phyloP scores from a whole-genome alignment of 192 early-diverging fungal genomes.

The Coemansia sp. region DNA sequence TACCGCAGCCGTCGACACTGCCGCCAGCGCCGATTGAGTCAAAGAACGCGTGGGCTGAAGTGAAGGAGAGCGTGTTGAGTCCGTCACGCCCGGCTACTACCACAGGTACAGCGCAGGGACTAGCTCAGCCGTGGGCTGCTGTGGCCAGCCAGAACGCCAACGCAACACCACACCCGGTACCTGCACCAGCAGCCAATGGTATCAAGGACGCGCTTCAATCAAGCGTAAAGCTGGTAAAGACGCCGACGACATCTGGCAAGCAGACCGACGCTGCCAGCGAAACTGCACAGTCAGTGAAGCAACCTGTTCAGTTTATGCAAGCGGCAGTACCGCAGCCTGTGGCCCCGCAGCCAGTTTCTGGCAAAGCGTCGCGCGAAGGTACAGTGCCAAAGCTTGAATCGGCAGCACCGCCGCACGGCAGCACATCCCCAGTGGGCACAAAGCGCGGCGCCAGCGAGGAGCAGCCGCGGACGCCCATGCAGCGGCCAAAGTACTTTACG shows the following conservation, averaged over 20 bases:
- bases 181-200: constrained; percentile 7
- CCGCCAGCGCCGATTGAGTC: constrained; percentile 52
- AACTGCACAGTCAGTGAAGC: background rate
- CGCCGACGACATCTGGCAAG: background rate
- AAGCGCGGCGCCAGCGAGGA: constrained; percentile 28
- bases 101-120: constrained; percentile 22
- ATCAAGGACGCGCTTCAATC: background rate
- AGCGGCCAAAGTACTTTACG: constrained; percentile 50
- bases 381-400: background rate
- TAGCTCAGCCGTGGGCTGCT: constrained; percentile 53
- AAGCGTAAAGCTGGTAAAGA: background rate
- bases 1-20: constrained; percentile 41
- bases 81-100: constrained; percentile 46
- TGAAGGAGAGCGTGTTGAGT: constrained; percentile 53
- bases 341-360: background rate
- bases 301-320: background rate
- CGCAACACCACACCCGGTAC: background rate
- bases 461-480: constrained; percentile 33
- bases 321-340: background rate
- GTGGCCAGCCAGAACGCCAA: constrained; percentile 37
- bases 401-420: constrained; percentile 12
- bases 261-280: background rate
- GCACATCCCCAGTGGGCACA: constrained; percentile 51
- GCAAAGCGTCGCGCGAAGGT: background rate
- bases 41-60: constrained; percentile 51